Percentiles rank a stretch among this genome's conserved stretches.
Conservation (phyloP, 2,329 filamentous ascomycete species). For the Pseudophaeomoniella oleicola region DNA sequence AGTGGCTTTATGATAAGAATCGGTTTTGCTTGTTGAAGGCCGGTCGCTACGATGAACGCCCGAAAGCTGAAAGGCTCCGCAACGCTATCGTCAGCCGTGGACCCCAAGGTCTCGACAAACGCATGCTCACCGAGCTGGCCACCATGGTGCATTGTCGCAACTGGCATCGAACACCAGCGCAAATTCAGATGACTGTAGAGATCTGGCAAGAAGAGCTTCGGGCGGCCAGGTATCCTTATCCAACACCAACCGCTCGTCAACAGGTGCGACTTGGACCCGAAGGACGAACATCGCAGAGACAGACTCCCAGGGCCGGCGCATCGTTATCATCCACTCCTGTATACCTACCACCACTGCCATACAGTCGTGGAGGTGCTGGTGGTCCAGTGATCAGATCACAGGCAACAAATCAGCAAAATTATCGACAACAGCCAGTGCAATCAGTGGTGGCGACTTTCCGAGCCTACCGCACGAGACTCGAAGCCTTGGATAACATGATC, state of each 20-base stretch:
- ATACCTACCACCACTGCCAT: background rate
- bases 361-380: background rate
- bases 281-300: background rate
- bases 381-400: constrained; percentile 1
- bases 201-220: background rate
- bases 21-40: background rate
- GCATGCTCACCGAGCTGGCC: background rate
- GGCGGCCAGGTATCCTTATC: too few relatives aligned
- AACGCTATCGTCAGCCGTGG: background rate
- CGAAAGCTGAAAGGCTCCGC: background rate
- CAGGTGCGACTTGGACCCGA: too few relatives aligned
- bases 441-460: too few relatives aligned
- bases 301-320: background rate
- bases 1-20: background rate
- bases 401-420: background rate
- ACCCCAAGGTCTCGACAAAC: background rate
- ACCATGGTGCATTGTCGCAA: background rate
- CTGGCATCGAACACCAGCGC: constrained; percentile 1
- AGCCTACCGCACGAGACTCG: background rate
- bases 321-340: background rate
- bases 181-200: background rate
- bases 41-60: background rate
- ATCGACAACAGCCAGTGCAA: background rate
- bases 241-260: too few relatives aligned
- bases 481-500: background rate